Base-by-base conservation (phyloP, 192 early-diverging fungal species). In the Umbelopsis sp. region DNA sequence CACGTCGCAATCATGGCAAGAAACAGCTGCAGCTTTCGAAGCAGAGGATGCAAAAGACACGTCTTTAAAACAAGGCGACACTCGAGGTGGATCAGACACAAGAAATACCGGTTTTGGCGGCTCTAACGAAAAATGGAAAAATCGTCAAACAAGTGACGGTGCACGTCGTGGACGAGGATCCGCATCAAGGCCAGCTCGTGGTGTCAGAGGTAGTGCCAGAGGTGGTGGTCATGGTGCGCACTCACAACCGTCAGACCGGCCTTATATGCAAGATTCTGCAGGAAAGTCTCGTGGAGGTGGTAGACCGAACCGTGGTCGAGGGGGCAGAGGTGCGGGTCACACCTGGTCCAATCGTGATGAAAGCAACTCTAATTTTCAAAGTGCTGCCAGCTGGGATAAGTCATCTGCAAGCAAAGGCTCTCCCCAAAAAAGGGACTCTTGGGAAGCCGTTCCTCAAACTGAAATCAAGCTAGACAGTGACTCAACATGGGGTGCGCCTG, bases 131-230 rank as follows among this genome's bases (percentile, higher is more conserved):
- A 33, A 35, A 4, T 61, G 55, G 55, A 18, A 61, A 15, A 16
- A 30, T 7, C 55, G 25, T 27, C 18, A 18, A 22, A 25, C n/a
- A 12, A 23, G 11, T 53, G 12, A 61, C 25, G 27, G 15, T 12
- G 12, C 55, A 27, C 2, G 15, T 13, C 55, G 55, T 61, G 55
- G 55, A 61, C 27, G 55, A 61, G 55, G 55, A 11, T 61, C 55
- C 1, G 55, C 55, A 37, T 30, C 30, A 35, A 61, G 16, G 30
- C 30, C 27, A 18, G 55, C 10, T 18, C 27, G 55, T 35, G 55
- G 55, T 25, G 25, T 15, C 52, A 55, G 52, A 55, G 52, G 52
- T 55, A 23, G 52, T 2, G 23, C 21, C 16, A 22, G 55, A 15
- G 55, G 25, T n/a, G 25, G 16, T 35, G 15, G 30, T 35, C 10